Evolutionary conservation across 1,284 basidiomycete genomes (phyloP).

Genomic region (Hemileia vastatrix): DNA sequence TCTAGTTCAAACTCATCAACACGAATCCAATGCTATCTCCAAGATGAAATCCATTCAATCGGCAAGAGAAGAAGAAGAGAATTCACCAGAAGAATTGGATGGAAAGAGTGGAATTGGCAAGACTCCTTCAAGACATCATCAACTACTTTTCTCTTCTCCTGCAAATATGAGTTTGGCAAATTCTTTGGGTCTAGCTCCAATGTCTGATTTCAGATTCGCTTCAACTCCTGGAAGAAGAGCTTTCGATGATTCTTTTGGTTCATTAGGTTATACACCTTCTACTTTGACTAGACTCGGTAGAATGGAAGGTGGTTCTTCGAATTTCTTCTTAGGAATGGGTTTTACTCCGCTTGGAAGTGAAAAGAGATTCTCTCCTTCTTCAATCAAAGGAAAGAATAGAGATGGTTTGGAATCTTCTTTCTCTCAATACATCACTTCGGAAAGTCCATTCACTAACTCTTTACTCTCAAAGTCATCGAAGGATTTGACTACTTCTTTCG

Average conservation of each 20-base stretch:
- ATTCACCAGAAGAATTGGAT: too few relatives aligned
- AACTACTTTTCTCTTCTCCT: background rate
- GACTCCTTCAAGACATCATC: background rate
- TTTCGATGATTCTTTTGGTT: background rate
- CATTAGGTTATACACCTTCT: background rate
- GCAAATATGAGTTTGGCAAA: background rate
- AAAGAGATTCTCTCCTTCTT: background rate
- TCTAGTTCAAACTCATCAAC: background rate
- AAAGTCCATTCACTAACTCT: too few relatives aligned
- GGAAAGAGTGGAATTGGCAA: too few relatives aligned
- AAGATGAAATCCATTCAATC: too few relatives aligned
- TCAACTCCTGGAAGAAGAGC: background rate
- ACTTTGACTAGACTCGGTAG: background rate
- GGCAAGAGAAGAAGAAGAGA: too few relatives aligned
- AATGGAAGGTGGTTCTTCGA: background rate
- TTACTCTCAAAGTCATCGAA: background rate
- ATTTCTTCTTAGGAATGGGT: background rate
- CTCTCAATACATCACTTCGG: too few relatives aligned
- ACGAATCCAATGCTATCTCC: background rate
- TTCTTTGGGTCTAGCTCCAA: background rate
- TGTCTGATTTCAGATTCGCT: background rate
- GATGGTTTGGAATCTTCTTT: too few relatives aligned
- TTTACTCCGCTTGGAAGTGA: background rate
- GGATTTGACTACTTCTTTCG: too few relatives aligned
- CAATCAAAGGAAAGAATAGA: background rate